Conservation (phyloP, 306 rosid species). For the Castanea crenata region DNA sequence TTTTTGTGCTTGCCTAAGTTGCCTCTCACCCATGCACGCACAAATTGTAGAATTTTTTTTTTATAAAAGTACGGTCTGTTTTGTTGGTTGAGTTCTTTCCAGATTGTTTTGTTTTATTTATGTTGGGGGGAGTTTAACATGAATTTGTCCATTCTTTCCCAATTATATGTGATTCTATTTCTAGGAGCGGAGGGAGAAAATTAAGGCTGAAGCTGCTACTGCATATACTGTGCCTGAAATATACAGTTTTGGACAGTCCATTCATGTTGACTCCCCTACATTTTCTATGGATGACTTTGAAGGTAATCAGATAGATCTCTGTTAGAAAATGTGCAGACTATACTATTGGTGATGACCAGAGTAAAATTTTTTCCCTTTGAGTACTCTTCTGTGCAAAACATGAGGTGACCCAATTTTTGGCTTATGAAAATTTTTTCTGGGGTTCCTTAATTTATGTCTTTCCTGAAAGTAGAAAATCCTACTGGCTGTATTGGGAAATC, state of each 20-base stretch:
- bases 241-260: conserved; percentile 31
- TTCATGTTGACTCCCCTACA: conserved; percentile 45
- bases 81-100: not conserved
- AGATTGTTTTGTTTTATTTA: not conserved
- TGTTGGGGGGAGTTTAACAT: not conserved
- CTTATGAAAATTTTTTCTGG: not conserved
- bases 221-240: conserved; percentile 42
- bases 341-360: not conserved
- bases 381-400: not conserved
- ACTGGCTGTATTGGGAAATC: not conserved
- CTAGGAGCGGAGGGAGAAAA: conserved; percentile 76
- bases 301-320: conserved; percentile 50
- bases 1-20: not conserved
- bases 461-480: not conserved
- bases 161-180: conserved; percentile 27
- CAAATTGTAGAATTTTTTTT: not conserved
- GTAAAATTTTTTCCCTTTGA: not conserved
- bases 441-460: not conserved
- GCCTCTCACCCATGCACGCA: not conserved
- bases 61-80: not conserved
- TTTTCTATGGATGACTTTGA: conserved; percentile 95
- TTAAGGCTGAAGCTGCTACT: conserved; percentile 74
- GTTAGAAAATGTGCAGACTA: conserved; percentile 4
- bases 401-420: not conserved
- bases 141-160: conserved; percentile 10